phyloP scores from a whole-genome alignment of 2,329 filamentous ascomycete genomes.

The Aspergillus texensis region DNA sequence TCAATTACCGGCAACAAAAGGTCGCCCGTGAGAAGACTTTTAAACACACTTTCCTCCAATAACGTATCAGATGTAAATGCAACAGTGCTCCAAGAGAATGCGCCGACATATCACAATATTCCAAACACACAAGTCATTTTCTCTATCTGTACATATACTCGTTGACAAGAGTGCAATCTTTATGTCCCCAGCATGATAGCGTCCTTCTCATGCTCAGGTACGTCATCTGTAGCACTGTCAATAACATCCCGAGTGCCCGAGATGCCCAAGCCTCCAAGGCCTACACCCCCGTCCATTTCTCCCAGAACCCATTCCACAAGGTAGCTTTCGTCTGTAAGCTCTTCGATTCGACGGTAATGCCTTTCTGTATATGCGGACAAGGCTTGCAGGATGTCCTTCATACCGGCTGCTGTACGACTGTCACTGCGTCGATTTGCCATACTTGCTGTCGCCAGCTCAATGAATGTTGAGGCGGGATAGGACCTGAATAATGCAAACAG shows the following conservation, averaged over 20 bases:
- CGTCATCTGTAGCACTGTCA: slow-evolving; percentile 18
- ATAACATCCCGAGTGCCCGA: slow-evolving; percentile 22
- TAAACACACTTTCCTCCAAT: slow-evolving; percentile 14
- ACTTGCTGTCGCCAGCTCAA: slow-evolving; percentile 59
- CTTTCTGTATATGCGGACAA: slow-evolving; percentile 88
- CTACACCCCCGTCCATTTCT: slow-evolving; percentile 79
- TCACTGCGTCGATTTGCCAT: slow-evolving; percentile 35
- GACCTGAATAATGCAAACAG: slow-evolving; percentile 77
- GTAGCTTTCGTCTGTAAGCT: slow-evolving; percentile 91
- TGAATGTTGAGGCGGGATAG: slow-evolving; percentile 78
- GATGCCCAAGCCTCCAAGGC: slow-evolving; percentile 38
- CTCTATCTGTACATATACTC: slow-evolving; percentile 25
- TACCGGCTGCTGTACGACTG: slow-evolving; percentile 54
- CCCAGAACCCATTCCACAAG: slow-evolving; percentile 88
- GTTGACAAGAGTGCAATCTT: slow-evolving; percentile 6
- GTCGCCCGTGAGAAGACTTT: slow-evolving; percentile 16
- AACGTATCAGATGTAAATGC: slow-evolving; percentile 19
- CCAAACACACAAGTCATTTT: slow-evolving; percentile 15
- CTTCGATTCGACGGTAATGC: slow-evolving; percentile 87
- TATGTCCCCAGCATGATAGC: slow-evolving; percentile 43
- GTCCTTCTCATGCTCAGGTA: slow-evolving; percentile 39
- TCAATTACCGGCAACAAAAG: slow-evolving; percentile 7
- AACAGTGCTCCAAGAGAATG: slow-evolving; percentile 25
- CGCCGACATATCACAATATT: slow-evolving; percentile 18
- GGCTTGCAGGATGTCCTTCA: slow-evolving; percentile 86